These are phyloP conservation scores for Dalechampia spathulata DNA, from an alignment of 441 rosid genomes.

Conservation along the genomic window DNA sequence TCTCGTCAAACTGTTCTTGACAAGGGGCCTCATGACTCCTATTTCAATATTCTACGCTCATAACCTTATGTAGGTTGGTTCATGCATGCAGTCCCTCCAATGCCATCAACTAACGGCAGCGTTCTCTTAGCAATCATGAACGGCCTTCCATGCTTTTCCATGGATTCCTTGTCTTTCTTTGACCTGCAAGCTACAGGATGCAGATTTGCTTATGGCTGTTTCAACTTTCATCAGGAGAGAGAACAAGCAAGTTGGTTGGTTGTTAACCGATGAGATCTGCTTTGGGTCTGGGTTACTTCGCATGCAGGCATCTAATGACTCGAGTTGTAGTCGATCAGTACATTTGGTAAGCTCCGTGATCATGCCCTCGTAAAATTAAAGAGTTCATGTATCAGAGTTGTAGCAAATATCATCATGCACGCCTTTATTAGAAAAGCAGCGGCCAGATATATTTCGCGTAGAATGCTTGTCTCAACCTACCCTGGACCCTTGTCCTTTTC, in stretches of 20 bases:
- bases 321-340: constrained; percentile 23
- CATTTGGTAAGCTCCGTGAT: constrained; percentile 60
- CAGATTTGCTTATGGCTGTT: background rate
- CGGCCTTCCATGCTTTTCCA: background rate
- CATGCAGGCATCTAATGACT: constrained; percentile 48
- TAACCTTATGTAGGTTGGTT: too few relatives aligned
- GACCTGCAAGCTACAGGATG: background rate
- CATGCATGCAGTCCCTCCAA: too few relatives aligned
- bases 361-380: constrained; percentile 70
- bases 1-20: too few relatives aligned
- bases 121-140: background rate
- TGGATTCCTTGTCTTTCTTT: too few relatives aligned
- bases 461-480: constrained; percentile 89
- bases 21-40: too few relatives aligned
- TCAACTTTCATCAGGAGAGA: too few relatives aligned
- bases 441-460: constrained; percentile 62
- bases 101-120: background rate
- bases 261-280: background rate
- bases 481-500: constrained; percentile 52
- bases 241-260: background rate
- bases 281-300: background rate
- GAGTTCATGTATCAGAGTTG: constrained; percentile 63
- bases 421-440: constrained; percentile 37
- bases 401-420: constrained; percentile 38
- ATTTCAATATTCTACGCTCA: too few relatives aligned